Conservation (phyloP, 345 rosid species). For the Eucalyptus viminalis region DNA sequence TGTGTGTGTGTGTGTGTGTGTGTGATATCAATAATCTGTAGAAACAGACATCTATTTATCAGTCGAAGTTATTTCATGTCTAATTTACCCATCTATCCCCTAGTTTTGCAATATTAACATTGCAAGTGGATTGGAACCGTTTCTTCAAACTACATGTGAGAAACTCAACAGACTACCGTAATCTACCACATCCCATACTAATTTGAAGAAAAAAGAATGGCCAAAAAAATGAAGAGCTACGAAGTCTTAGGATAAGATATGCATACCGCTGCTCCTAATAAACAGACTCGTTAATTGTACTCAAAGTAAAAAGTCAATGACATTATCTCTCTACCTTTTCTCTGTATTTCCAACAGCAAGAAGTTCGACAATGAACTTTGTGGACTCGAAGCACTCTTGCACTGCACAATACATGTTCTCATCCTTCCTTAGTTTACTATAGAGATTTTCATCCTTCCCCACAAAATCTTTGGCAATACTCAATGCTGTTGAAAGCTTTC, state of each 20-base stretch:
- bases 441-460: conserved; percentile 57
- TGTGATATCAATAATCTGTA: not conserved
- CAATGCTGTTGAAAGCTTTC: conserved; percentile 70
- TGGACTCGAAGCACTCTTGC: conserved; percentile 78
- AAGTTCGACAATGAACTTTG: conserved; percentile 72
- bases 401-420: conserved; percentile 80
- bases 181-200: not conserved
- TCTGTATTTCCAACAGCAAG: conserved; percentile 74
- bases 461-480: conserved; percentile 74
- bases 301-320: not conserved
- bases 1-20: not conserved
- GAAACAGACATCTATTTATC: not conserved
- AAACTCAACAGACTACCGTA: not conserved
- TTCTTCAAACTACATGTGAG: not conserved
- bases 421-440: conserved; percentile 64
- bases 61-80: not conserved
- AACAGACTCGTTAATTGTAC: not conserved
- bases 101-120: not conserved
- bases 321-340: conserved; percentile 38
- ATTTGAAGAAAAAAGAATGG: not conserved
- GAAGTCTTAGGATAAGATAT: not conserved
- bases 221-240: not conserved
- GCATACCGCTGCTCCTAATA: not conserved
- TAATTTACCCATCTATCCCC: not conserved
- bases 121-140: not conserved